These are phyloP conservation scores for Kodamaea lidongshanica DNA, from an alignment of 805 yeast species.

Conservation along the genomic window DNA sequence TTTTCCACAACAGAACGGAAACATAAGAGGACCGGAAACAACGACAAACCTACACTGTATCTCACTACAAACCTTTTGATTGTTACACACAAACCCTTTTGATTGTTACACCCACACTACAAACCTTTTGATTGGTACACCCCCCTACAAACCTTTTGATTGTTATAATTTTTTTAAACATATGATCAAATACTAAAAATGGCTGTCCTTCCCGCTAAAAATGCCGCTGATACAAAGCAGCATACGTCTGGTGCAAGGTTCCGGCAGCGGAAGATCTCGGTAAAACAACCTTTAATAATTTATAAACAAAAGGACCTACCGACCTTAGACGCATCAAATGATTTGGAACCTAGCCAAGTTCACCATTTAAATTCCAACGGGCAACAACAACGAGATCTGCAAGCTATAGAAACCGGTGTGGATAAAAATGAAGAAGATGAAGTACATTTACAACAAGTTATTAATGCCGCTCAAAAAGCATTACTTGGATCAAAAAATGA, in stretches of 20 bases:
- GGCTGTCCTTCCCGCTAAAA: slow-evolving; percentile 38
- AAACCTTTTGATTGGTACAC: not conserved
- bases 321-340: slow-evolving; percentile 49
- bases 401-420: slow-evolving; percentile 93
- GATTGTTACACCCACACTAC: not conserved
- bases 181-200: slow-evolving; percentile 14
- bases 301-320: slow-evolving; percentile 76
- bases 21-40: not conserved
- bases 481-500: slow-evolving; percentile 32
- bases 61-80: not conserved
- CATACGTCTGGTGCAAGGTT: slow-evolving; percentile 56
- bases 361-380: slow-evolving; percentile 30
- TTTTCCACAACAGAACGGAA: slow-evolving; percentile 1
- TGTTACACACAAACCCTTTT: not conserved
- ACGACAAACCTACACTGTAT: not conserved
- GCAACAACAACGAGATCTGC: slow-evolving; percentile 70
- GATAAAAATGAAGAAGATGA: slow-evolving; percentile 97
- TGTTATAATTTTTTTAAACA: not conserved
- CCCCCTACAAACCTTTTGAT: not conserved
- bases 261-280: slow-evolving; percentile 91
- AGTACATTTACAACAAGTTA: slow-evolving; percentile 88
- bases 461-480: slow-evolving; percentile 69
- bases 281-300: slow-evolving; percentile 78
- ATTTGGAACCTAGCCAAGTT: slow-evolving; percentile 38
- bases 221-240: slow-evolving; percentile 26